phyloP scores from a whole-genome alignment of 106 monocot genomes.

The Platanthera guangdongensis region DNA sequence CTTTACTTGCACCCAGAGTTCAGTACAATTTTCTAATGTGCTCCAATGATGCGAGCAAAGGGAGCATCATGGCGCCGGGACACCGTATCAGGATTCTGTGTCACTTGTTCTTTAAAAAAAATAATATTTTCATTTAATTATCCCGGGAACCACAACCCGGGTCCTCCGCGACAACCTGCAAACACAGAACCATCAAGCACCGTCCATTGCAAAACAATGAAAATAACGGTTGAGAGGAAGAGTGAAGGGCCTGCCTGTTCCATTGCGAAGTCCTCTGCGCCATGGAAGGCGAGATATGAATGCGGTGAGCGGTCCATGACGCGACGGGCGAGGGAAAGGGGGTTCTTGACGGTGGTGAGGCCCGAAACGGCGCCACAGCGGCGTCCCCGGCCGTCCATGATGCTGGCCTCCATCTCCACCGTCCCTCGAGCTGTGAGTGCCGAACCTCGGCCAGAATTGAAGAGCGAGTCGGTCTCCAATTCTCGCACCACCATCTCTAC shows the following conservation, averaged over 20 bases:
- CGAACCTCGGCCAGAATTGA: conserved; percentile 88
- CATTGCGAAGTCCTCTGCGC: conserved; percentile 83
- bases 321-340: conserved; percentile 70
- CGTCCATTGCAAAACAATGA: background rate
- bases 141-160: too few species aligned
- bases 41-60: too few species aligned
- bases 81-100: too few species aligned
- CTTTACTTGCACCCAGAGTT: too few species aligned
- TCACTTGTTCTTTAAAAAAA: too few species aligned
- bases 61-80: too few species aligned
- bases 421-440: conserved; percentile 61
- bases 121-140: too few species aligned
- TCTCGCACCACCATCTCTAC: conserved; percentile 82
- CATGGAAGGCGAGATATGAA: conserved; percentile 87
- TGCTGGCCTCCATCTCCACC: conserved; percentile 99
- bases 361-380: conserved; percentile 94
- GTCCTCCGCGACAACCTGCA: too few species aligned
- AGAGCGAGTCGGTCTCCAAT: conserved; percentile 77
- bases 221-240: background rate
- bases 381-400: conserved; percentile 76
- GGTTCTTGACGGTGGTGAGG: conserved; percentile 83
- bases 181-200: background rate
- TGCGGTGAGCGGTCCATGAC: conserved; percentile 96
- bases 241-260: conserved; percentile 40
- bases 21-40: too few species aligned